Base-by-base conservation (phyloP, 768 basidiomycete species). In the Lactarius indigo region DNA sequence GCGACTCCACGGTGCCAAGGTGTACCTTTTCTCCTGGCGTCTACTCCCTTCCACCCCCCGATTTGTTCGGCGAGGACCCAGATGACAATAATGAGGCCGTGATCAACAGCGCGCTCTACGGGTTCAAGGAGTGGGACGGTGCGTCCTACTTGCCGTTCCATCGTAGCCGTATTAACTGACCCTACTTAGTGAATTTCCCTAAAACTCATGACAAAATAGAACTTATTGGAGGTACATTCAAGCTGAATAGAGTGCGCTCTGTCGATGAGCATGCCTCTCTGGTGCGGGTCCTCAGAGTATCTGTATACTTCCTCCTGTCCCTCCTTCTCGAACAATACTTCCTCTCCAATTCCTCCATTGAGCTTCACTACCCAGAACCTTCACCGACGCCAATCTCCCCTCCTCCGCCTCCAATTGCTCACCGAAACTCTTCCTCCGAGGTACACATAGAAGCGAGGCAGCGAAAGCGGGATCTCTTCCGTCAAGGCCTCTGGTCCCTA, bases 211-310 rank as follows among this genome's bases (percentile, higher is more conserved):
- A 75, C 2, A 65, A 75, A n/a, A 65, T 75, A 41, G 57, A 75
- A 5, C 73, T 88, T 37, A 80, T 89, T 9, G 88, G 89, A 5
- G 89, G 88, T 0, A 87, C 83, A 1, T 90, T 91, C 72, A 72
- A 77, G 1, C 78, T 90, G 65, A 78, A 77, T 66, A 85, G 83
- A 12, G 70, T 82, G 17, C 74, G 74, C 15, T 82, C 83, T 1
- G 72, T 75, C 1, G 37, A 71, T 5, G 82, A 85, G 61, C 79
- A 87, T 68, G 68, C 71, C 3, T 65, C 79, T 1, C 78, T 91
- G 0, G 74, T 75, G 57, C 80, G 78, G 54, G 76, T 84, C 20
- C 83, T 91, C 18, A 81, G 83, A 18, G 69, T 89, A 12, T 71
- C 82, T 0, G 75, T 85, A 18, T 88, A 85, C 72, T 72, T 80